A percentile compares a stretch with the other conserved stretches of the same genome.
Evolutionary conservation across 1,284 basidiomycete genomes (phyloP).

Genomic region (Cystobasidium slooffiae): DNA sequence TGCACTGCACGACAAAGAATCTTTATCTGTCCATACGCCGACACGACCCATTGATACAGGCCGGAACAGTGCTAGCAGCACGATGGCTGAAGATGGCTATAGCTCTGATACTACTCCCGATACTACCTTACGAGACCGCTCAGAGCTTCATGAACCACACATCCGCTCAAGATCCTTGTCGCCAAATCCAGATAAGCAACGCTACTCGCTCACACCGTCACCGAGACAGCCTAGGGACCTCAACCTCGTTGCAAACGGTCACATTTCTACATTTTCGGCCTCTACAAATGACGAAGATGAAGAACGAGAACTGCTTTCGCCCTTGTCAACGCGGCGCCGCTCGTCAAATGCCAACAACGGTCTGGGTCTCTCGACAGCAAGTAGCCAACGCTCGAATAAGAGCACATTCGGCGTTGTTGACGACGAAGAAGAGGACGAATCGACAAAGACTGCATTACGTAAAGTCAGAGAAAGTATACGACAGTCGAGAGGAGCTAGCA

Average conservation of each 20-base stretch:
- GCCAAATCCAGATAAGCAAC: constrained; percentile 16
- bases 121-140: constrained; percentile 5
- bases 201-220: constrained; percentile 12
- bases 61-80: constrained; percentile 4
- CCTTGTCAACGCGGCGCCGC: constrained; percentile 1
- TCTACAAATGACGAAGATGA: constrained; percentile 40
- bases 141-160: neutral
- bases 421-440: constrained; percentile 38
- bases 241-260: constrained; percentile 31
- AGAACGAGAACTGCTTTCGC: constrained; percentile 48
- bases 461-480: constrained; percentile 55
- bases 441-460: constrained; percentile 43
- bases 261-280: constrained; percentile 18
- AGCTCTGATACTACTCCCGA: constrained; percentile 10
- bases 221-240: constrained; percentile 25
- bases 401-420: constrained; percentile 14
- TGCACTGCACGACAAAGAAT: neutral
- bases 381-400: constrained; percentile 20
- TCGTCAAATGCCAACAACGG: constrained; percentile 22
- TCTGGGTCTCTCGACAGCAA: constrained; percentile 17
- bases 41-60: constrained; percentile 3
- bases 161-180: constrained; percentile 9
- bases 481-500: constrained; percentile 40
- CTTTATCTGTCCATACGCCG: constrained; percentile 7
- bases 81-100: constrained; percentile 25